These are phyloP conservation scores for Syzygium aromaticum DNA, from an alignment of 345 rosid genomes.

Conservation along the genomic window DNA sequence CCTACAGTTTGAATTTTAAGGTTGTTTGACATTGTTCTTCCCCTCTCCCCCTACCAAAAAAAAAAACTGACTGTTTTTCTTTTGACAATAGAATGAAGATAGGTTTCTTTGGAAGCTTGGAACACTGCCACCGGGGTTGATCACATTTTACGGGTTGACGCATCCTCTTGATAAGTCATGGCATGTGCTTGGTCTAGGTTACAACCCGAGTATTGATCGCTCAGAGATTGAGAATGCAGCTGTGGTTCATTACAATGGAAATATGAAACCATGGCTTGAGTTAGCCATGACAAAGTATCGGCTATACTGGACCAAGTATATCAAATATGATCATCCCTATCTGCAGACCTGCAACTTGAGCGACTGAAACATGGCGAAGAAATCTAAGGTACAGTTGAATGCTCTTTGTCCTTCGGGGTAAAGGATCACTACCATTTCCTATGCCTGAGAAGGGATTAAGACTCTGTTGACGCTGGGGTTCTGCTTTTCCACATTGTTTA, in stretches of 20 bases:
- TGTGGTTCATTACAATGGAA: slow-evolving; percentile 93
- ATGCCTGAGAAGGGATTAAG: background rate
- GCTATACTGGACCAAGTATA: slow-evolving; percentile 80
- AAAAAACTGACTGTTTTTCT: background rate
- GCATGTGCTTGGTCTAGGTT: slow-evolving; percentile 98
- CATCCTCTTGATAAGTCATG: slow-evolving; percentile 87
- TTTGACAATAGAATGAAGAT: slow-evolving; percentile 64
- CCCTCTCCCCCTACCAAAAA: background rate
- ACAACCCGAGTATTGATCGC: slow-evolving; percentile 77
- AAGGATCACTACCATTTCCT: background rate
- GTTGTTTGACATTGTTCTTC: background rate
- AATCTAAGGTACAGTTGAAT: slow-evolving; percentile 6
- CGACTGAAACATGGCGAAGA: slow-evolving; percentile 27
- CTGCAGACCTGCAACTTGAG: slow-evolving; percentile 69
- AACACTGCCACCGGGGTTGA: slow-evolving; percentile 96
- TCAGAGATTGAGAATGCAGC: slow-evolving; percentile 88
- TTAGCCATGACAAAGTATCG: slow-evolving; percentile 93
- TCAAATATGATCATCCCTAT: slow-evolving; percentile 86
- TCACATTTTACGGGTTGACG: slow-evolving; percentile 83
- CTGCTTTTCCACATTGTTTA: slow-evolving; percentile 22
- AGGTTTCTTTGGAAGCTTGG: slow-evolving; percentile 98
- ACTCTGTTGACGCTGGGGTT: slow-evolving; percentile 6
- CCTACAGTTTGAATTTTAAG: background rate
- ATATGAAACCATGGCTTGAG: slow-evolving; percentile 99
- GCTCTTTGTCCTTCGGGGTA: background rate